A percentile compares a stretch with the other conserved stretches of the same genome.
These are phyloP conservation scores for Clavispora asparagi DNA, from an alignment of 805 yeast genomes.

Conservation along the genomic window DNA sequence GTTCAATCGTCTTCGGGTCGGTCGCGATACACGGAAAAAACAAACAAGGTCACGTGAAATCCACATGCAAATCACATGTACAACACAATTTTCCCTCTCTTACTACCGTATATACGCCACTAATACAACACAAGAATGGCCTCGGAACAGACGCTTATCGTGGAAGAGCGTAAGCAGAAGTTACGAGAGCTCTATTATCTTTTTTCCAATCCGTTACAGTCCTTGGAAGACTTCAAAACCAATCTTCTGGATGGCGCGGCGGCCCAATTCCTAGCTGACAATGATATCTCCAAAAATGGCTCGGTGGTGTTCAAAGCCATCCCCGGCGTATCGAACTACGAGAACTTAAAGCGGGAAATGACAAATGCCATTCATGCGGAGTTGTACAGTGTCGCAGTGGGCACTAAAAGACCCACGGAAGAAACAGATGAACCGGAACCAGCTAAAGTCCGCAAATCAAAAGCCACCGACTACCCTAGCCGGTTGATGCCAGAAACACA, in stretches of 20 bases:
- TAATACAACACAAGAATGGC: conserved; percentile 2
- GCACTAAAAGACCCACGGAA: background rate
- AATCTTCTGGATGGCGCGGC: conserved; percentile 3
- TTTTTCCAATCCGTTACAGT: conserved; percentile 11
- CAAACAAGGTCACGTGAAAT: conserved; percentile 6
- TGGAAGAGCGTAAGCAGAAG: conserved; percentile 4
- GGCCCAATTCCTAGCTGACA: conserved; percentile 4
- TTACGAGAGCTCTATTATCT: conserved; percentile 14
- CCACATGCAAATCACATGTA: conserved; percentile 4
- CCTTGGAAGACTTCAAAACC: conserved; percentile 3
- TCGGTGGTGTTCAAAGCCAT: conserved; percentile 5
- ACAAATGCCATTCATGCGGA: background rate
- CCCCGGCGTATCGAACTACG: conserved; percentile 2
- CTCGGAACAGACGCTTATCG: conserved; percentile 5
- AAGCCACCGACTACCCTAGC: conserved; percentile 5
- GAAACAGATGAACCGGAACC: background rate
- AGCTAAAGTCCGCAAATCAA: conserved; percentile 4
- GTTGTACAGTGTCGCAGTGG: background rate
- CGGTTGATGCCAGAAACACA: conserved; percentile 4
- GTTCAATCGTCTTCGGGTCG: no score
- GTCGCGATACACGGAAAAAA: no score
- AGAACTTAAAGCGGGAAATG: conserved; percentile 3
- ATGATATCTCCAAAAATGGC: conserved; percentile 4
- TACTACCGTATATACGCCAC: background rate
- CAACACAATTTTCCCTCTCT: background rate